Conservation (phyloP, 352 stramenopile species). For the Globisporangium nunn region DNA sequence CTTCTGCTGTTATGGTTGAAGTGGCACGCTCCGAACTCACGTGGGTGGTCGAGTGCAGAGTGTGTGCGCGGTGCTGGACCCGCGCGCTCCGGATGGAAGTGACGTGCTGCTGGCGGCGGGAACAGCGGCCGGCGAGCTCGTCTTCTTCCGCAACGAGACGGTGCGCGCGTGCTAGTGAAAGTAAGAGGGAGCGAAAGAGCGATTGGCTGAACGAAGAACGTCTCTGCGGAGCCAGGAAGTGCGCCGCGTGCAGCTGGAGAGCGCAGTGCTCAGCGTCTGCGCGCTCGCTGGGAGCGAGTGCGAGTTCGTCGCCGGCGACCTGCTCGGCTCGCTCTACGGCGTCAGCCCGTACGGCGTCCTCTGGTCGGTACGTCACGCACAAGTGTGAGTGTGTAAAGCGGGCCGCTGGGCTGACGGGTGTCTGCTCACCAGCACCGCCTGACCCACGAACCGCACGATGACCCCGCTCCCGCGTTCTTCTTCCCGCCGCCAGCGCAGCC, state of each 20-base stretch:
- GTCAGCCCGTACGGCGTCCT: constrained; percentile 45
- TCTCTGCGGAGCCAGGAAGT: constrained; percentile 21
- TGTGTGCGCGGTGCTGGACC: constrained; percentile 11
- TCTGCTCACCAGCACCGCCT: background rate
- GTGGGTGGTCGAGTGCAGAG: constrained; percentile 5
- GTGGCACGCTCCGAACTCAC: background rate
- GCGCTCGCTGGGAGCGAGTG: constrained; percentile 13
- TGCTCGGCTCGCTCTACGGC: constrained; percentile 36
- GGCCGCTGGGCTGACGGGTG: constrained; percentile 5
- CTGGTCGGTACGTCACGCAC: constrained; percentile 29
- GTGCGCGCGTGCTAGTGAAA: constrained; percentile 4
- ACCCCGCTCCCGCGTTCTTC: constrained; percentile 16
- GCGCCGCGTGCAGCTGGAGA: constrained; percentile 41
- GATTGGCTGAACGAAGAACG: background rate
- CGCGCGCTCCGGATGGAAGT: background rate
- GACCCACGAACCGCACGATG: background rate
- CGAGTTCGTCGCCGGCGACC: constrained; percentile 41
- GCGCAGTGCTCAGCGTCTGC: constrained; percentile 31
- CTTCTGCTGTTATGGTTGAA: background rate
- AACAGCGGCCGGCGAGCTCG: constrained; percentile 31
- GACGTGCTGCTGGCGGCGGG: constrained; percentile 30
- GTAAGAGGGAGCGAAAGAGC: background rate
- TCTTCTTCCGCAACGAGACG: constrained; percentile 37
- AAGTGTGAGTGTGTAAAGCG: background rate
- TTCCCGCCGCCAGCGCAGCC: constrained; percentile 22